phyloP scores from a whole-genome alignment of 1,284 basidiomycete genomes.

The Farysia itapuensis region DNA sequence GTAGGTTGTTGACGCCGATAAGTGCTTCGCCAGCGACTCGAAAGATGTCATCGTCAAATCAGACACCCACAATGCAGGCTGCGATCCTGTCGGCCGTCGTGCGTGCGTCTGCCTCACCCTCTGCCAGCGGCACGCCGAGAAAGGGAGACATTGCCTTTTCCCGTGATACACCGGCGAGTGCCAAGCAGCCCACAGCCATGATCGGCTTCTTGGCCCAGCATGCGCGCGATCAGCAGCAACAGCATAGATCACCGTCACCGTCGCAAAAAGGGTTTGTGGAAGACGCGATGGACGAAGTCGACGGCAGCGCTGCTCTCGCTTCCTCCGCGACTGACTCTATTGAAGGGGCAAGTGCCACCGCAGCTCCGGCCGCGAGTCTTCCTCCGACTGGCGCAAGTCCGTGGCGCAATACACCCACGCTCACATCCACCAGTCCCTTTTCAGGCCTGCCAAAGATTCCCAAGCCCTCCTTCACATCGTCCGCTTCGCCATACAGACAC shows the following conservation, averaged over 20 bases:
- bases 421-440: slow-evolving; percentile 38
- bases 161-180: neutral
- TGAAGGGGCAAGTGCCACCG: neutral
- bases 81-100: slow-evolving; percentile 37
- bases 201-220: slow-evolving; percentile 34
- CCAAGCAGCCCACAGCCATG: slow-evolving; percentile 23
- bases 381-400: slow-evolving; percentile 8
- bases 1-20: slow-evolving; percentile 18
- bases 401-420: slow-evolving; percentile 27
- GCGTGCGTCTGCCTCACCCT: slow-evolving; percentile 29
- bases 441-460: slow-evolving; percentile 37
- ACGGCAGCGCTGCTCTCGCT: slow-evolving; percentile 19
- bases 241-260: neutral
- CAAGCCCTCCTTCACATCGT: neutral
- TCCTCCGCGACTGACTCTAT: neutral
- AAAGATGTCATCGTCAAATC: slow-evolving; percentile 1
- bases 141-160: neutral
- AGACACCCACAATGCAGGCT: slow-evolving; percentile 26
- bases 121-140: slow-evolving; percentile 14
- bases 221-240: slow-evolving; percentile 11
- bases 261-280: neutral
- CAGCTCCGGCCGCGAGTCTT: neutral
- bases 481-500: slow-evolving; percentile 8
- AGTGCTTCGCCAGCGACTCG: slow-evolving; percentile 30
- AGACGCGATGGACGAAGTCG: slow-evolving; percentile 23